Base-by-base conservation (phyloP, 2,329 filamentous ascomycete species). In the Fusarium tuaranense region DNA sequence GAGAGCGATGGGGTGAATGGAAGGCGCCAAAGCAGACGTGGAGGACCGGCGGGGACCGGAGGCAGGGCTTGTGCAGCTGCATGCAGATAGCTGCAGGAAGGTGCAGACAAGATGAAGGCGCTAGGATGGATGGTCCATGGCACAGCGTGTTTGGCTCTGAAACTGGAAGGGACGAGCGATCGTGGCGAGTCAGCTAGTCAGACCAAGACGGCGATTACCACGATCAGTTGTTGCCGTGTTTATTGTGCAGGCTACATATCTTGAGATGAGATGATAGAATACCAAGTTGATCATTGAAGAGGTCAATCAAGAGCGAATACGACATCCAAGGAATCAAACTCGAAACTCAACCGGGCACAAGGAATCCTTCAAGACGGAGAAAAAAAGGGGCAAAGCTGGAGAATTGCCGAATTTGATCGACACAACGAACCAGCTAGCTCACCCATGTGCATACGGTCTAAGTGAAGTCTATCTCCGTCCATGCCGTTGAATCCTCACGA, bases 31-130 rank as follows among this genome's bases (percentile, higher is more conserved):
- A 68, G 65, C 63, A 51, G 67, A 68, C 60, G 46, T 48, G 70
- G 63, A 75, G 67, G 44, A 71, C 76, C 71, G 68, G 73, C 68
- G 70, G 73, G 69, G 73, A 74, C 73, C 71, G 76, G 74, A 78
- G 68, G 76, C 73, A 75, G 63, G 75, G 41, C 72, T 72, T 78
- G 73, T 72, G 62, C 69, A 69, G 69, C 68, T 77, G 69, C 76
- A 77, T 78, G 76, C 67, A 69, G 44, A 48, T 48, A 48, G 67
- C 68, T 74, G 72, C 41, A 68, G 67, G 57, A 69, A 75, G 68
- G 46, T 67, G 67, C 64, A 69, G 66, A 57, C 59, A 67, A 75
- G 64, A 72, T 25, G 18, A 44, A 68, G 68, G 27, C 71, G 61
- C 72, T 75, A 74, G 69, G 57, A 41, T 46, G 32, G 48, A 34